A percentile compares a stretch with the other conserved stretches of the same genome.
These are phyloP conservation scores for Circinella minor DNA, from an alignment of 371 early-diverging fungal species.

Conservation along the genomic window DNA sequence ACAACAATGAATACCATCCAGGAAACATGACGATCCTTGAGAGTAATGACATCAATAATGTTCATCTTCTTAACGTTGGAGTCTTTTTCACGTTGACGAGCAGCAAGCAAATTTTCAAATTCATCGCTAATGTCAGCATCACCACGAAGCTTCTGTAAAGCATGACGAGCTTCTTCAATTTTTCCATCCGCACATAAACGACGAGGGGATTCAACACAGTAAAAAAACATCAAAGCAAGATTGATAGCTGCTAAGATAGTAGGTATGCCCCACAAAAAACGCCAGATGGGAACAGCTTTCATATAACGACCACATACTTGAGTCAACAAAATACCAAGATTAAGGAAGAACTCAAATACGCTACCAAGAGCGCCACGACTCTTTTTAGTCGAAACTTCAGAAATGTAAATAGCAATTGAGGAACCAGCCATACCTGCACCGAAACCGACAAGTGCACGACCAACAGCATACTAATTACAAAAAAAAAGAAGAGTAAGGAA, in stretches of 20 bases:
- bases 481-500: too few relatives aligned
- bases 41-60: constrained; percentile 42
- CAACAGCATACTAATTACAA: constrained; percentile 51
- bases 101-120: constrained; percentile 33
- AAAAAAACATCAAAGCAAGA: constrained; percentile 54
- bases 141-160: constrained; percentile 67
- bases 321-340: constrained; percentile 77
- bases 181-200: constrained; percentile 62
- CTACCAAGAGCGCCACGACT: constrained; percentile 75
- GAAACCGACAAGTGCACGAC: constrained; percentile 86
- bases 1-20: constrained; percentile 49
- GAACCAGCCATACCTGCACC: constrained; percentile 75
- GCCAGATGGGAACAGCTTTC: constrained; percentile 67
- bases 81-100: constrained; percentile 44
- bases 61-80: constrained; percentile 29
- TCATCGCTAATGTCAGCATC: constrained; percentile 48
- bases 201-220: constrained; percentile 82
- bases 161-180: constrained; percentile 54
- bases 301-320: constrained; percentile 69
- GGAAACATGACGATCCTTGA: constrained; percentile 37
- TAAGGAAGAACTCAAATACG: constrained; percentile 62
- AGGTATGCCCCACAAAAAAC: constrained; percentile 64
- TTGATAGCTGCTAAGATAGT: constrained; percentile 72
- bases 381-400: constrained; percentile 80
- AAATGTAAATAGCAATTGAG: constrained; percentile 73